Percentiles rank a stretch among this genome's conserved stretches.
Conservation (phyloP, 140 eudicot genomes). For the Ambrosia hybrid region DNA sequence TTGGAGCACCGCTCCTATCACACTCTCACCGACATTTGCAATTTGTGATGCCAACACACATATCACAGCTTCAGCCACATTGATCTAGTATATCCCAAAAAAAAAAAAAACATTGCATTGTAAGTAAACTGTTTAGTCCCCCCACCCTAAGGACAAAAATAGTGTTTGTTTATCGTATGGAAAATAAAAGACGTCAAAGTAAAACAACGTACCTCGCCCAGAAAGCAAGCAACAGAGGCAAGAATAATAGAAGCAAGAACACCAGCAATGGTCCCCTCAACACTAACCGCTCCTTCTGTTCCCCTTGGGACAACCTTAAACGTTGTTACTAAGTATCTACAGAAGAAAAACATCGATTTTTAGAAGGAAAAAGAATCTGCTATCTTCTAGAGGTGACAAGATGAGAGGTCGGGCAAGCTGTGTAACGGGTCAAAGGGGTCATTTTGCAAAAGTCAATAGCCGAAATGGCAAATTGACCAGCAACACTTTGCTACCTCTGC, state of each 20-base stretch:
- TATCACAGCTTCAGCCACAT: constrained; percentile 57
- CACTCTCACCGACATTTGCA: constrained; percentile 90
- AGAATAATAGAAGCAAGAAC: constrained; percentile 71
- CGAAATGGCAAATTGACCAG: no score
- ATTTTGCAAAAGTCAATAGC: no score
- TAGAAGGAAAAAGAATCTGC: no score
- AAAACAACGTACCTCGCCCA: constrained; percentile 52
- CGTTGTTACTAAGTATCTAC: constrained; percentile 80
- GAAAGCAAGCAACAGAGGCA: constrained; percentile 52
- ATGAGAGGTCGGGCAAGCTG: no score
- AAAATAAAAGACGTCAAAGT: not conserved
- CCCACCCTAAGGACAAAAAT: not conserved
- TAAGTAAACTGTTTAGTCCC: no score
- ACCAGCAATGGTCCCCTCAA: constrained; percentile 92
- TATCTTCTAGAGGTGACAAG: no score
- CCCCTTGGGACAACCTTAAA: constrained; percentile 93
- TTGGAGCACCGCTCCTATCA: constrained; percentile 87
- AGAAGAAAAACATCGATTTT: not conserved
- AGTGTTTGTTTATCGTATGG: not conserved
- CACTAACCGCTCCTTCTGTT: constrained; percentile 90
- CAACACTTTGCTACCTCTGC: no score
- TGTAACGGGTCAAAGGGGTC: no score
- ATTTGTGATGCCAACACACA: constrained; percentile 94
- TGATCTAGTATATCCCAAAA: constrained; percentile 47
- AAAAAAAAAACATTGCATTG: not conserved